Conservation (phyloP, 139 green algal species). For the Coelastrella sp. region DNA sequence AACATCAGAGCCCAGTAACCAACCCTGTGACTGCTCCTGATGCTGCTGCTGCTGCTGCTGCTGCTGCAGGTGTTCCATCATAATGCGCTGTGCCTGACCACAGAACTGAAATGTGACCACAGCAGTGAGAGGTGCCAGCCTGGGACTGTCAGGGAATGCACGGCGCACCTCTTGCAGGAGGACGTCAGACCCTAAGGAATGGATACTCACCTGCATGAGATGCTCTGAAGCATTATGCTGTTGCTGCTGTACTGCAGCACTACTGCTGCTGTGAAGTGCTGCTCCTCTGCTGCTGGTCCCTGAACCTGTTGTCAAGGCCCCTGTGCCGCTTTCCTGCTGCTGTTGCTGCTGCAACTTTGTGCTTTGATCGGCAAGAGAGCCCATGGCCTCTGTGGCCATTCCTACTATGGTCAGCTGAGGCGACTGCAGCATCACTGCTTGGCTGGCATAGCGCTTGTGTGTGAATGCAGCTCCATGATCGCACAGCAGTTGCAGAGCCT, state of each 20-base stretch:
- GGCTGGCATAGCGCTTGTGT: constrained; percentile 43
- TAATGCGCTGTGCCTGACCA: not conserved
- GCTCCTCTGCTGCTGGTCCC: not conserved
- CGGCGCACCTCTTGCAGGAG: constrained; percentile 10
- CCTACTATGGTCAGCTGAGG: not conserved
- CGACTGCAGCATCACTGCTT: constrained; percentile 39
- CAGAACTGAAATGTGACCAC: constrained; percentile 49
- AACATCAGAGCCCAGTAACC: not conserved
- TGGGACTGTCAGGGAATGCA: constrained; percentile 34
- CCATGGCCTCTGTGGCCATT: not conserved
- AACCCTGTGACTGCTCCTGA: constrained; percentile 1
- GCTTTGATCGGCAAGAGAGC: not conserved
- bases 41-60: constrained; percentile 13
- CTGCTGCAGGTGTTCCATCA: constrained; percentile 14
- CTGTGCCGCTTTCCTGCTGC: not conserved
- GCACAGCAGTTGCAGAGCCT: not conserved
- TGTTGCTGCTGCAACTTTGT: not conserved
- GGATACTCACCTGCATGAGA: constrained; percentile 43
- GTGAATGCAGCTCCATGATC: constrained; percentile 2
- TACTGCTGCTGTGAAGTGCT: not conserved
- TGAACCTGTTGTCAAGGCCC: not conserved
- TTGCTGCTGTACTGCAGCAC: not conserved
- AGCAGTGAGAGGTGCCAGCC: constrained; percentile 17
- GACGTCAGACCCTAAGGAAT: constrained; percentile 29
- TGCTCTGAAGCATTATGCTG: not conserved